Percentiles rank a stretch among this genome's conserved stretches.
phyloP scores from a whole-genome alignment of 495 filamentous ascomycete species.

The Podospora comata region DNA sequence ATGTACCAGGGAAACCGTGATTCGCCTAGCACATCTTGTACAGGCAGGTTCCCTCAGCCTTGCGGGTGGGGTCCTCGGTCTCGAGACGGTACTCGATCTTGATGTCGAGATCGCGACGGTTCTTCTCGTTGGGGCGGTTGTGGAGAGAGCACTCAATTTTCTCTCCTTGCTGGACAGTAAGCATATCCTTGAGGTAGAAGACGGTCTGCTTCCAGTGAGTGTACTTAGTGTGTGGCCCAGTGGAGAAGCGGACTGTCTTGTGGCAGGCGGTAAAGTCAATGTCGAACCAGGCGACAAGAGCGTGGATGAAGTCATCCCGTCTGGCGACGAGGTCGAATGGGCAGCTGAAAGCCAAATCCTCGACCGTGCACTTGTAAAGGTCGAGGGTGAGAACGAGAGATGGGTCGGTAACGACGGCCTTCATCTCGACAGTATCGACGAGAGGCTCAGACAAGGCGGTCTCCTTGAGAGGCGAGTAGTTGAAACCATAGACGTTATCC shows the following conservation, averaged over 20 bases:
- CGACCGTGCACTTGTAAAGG: constrained; percentile 63
- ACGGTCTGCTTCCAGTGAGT: constrained; percentile 96
- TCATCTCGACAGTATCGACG: constrained; percentile 68
- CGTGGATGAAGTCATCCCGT: constrained; percentile 89
- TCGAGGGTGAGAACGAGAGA: constrained; percentile 64
- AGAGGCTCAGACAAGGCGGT: constrained; percentile 70
- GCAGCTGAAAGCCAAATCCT: constrained; percentile 63
- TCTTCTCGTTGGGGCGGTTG: constrained; percentile 88
- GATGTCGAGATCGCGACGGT: constrained; percentile 92
- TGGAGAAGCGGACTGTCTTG: constrained; percentile 79
- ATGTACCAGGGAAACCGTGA: neutral
- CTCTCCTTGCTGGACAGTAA: constrained; percentile 80
- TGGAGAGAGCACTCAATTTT: constrained; percentile 65
- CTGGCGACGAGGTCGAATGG: constrained; percentile 66
- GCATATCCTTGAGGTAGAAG: constrained; percentile 79
- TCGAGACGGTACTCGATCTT: constrained; percentile 77
- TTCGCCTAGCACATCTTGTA: constrained; percentile 79
- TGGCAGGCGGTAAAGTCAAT: constrained; percentile 96
- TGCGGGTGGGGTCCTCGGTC: constrained; percentile 65
- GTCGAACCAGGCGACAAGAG: constrained; percentile 96
- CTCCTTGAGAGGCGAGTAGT: constrained; percentile 67
- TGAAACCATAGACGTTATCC: constrained; percentile 79
- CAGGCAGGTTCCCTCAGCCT: constrained; percentile 64
- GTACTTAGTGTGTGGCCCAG: constrained; percentile 85
- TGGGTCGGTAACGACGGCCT: constrained; percentile 74